Base-by-base conservation (phyloP, 805 yeast species). In the Suhomyces pyralidae region DNA sequence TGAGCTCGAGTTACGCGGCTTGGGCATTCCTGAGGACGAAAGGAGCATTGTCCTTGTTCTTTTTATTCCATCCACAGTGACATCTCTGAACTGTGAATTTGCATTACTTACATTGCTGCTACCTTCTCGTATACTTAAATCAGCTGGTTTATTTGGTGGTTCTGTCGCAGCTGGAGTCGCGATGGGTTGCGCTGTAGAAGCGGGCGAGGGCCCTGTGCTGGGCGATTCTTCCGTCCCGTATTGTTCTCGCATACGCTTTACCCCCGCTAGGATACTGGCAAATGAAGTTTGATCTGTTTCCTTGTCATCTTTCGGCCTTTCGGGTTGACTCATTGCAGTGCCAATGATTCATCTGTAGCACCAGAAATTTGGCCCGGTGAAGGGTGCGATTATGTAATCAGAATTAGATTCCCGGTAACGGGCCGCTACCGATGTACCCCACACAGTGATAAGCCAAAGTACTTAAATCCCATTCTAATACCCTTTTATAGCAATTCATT, bases 191-290 rank as follows among this genome's bases (percentile, higher is more conserved):
- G 19, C 22, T 19, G 28, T 42, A 8, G 45, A 10, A 24, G 5
- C 30, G 5, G 45, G 30, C 19, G 28, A 24, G 10, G 26, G 28
- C 17, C 26, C 30, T 6, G 45, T n/a, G 30, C 19, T 20, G 14
- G 32, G n/a, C 1, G 14, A 12, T 20, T 30, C 50, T 10, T 45
- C 50, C 1, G 53, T 59, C 9, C 65, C 73, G 54, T 63, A 71
- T 52, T 76, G 66, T 54, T 83, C 81, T 53, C 88, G 66, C 67
- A 85, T 76, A 51, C 79, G 78, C 63, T 81, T 74, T 2, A 85
- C 89, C n/a, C 87, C 88, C 4, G 85, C 90, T 44, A 86, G 65
- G 40, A 86, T 84, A 61, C 88, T 83, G 48, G 86, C 82, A 65
- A 86, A 86, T 0, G 91, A 86, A 2, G 87, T 78, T 1, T 86